phyloP scores from a whole-genome alignment of 2,329 filamentous ascomycete genomes.

The Penicillium sp. region DNA sequence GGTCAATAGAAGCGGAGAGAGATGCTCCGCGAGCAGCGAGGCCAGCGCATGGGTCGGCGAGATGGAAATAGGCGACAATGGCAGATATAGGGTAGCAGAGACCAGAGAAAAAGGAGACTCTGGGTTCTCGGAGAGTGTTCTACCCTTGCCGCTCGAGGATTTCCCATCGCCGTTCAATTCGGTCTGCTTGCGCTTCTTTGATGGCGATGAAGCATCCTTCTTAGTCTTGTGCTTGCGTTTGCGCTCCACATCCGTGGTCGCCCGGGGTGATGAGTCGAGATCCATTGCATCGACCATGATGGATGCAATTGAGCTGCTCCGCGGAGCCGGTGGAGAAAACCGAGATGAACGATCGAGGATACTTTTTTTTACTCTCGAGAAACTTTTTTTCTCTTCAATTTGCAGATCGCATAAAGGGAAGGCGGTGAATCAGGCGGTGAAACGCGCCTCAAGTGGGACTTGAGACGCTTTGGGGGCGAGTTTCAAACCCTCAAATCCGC shows the following conservation, averaged over 20 bases:
- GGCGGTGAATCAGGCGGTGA: conserved; percentile 29
- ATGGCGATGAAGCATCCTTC: conserved; percentile 36
- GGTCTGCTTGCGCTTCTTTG: conserved; percentile 41
- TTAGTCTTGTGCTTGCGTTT: conserved; percentile 45
- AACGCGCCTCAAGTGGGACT: conserved; percentile 1
- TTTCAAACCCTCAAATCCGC: not conserved
- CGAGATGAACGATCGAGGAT: conserved; percentile 6
- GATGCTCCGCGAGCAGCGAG: conserved; percentile 55
- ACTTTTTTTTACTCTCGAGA: conserved; percentile 16
- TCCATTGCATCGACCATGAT: conserved; percentile 41
- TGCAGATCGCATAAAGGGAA: conserved; percentile 19
- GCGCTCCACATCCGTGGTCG: conserved; percentile 27
- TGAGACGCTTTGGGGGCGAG: conserved; percentile 3
- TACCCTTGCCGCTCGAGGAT: conserved; percentile 26
- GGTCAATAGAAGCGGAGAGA: conserved; percentile 58
- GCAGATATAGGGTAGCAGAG: conserved; percentile 67
- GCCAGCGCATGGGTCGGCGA: conserved; percentile 50
- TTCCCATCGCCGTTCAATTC: conserved; percentile 1
- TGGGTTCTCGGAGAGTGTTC: conserved; percentile 27
- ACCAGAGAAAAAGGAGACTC: conserved; percentile 69
- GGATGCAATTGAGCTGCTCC: conserved; percentile 21
- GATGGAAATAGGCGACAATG: conserved; percentile 52
- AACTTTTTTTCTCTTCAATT: conserved; percentile 31
- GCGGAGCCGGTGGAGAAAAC: conserved; percentile 13
- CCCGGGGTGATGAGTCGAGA: conserved; percentile 26